Percentiles rank a stretch among this genome's conserved stretches.
Conservation (phyloP, 805 yeast species). For the Starmerella riodocensis region DNA sequence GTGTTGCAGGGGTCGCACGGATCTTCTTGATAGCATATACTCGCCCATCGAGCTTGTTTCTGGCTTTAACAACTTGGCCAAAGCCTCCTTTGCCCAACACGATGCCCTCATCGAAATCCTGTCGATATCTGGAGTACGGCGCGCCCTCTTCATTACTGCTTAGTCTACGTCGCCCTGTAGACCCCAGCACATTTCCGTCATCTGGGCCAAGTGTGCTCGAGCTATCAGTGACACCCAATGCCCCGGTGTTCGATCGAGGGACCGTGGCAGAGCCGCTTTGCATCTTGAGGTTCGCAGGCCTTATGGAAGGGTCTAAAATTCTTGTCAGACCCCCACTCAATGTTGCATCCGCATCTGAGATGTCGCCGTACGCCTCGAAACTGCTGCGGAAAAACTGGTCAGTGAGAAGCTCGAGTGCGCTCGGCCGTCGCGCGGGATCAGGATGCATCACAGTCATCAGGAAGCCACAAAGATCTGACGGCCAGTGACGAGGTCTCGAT, state of each 20-base stretch:
- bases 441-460: slow-evolving; percentile 48
- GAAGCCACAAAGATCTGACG: slow-evolving; percentile 53
- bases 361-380: slow-evolving; percentile 7
- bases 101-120: slow-evolving; percentile 92
- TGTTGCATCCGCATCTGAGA: neutral
- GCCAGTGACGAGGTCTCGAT: slow-evolving; percentile 29
- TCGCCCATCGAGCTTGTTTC: slow-evolving; percentile 86
- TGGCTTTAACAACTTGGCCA: slow-evolving; percentile 96
- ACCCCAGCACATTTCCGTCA: neutral
- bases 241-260: too few species aligned
- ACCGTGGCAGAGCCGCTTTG: neutral
- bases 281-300: neutral
- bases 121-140: slow-evolving; percentile 57
- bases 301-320: neutral
- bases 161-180: slow-evolving; percentile 5
- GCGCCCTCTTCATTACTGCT: slow-evolving; percentile 14
- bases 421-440: slow-evolving; percentile 50
- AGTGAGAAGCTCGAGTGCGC: slow-evolving; percentile 75
- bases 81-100: slow-evolving; percentile 88
- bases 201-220: neutral
- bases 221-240: neutral
- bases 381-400: slow-evolving; percentile 62
- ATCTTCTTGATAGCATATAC: slow-evolving; percentile 90
- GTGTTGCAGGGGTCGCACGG: slow-evolving; percentile 38
- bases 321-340: neutral